Percentiles rank a stretch among this genome's conserved stretches.
Evolutionary conservation across 371 early-diverging fungal species (phyloP).

Genomic region (Mortierella sp.): DNA sequence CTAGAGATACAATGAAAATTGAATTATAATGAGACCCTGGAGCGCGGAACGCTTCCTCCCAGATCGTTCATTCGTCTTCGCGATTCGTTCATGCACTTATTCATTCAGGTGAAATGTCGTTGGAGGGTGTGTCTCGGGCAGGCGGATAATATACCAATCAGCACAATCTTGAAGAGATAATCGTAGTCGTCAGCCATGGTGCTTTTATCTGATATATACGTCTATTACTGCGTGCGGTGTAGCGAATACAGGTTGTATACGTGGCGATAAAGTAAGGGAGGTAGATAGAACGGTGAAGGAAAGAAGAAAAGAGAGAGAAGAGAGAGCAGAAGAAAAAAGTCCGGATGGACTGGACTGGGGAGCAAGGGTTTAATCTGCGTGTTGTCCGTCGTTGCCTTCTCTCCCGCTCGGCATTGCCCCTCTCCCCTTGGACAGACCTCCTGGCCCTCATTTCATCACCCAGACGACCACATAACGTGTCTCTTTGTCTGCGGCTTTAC

Average conservation of each 20-base stretch:
- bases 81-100: too few relatives aligned
- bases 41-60: too few relatives aligned
- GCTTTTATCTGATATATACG: not conserved
- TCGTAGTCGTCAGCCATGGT: conserved; percentile 61
- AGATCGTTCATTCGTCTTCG: too few relatives aligned
- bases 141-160: conserved; percentile 35
- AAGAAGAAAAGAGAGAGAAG: not conserved
- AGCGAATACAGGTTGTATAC: not conserved
- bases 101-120: not conserved
- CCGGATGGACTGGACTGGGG: not conserved
- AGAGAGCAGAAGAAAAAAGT: conserved; percentile 3
- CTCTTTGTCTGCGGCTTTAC: too few relatives aligned
- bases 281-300: not conserved
- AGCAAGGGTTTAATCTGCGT: not conserved
- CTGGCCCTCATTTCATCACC: not conserved
- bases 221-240: too few relatives aligned
- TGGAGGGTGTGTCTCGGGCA: too few relatives aligned
- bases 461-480: not conserved
- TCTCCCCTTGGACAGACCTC: conserved; percentile 1
- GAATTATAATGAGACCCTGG: too few relatives aligned
- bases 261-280: not conserved
- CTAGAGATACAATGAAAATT: too few relatives aligned
- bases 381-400: not conserved
- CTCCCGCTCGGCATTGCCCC: not conserved
- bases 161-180: conserved; percentile 63